Evolutionary conservation across 75 land plant genomes (phyloP).

Genomic region (Sequoia sempervirens): DNA sequence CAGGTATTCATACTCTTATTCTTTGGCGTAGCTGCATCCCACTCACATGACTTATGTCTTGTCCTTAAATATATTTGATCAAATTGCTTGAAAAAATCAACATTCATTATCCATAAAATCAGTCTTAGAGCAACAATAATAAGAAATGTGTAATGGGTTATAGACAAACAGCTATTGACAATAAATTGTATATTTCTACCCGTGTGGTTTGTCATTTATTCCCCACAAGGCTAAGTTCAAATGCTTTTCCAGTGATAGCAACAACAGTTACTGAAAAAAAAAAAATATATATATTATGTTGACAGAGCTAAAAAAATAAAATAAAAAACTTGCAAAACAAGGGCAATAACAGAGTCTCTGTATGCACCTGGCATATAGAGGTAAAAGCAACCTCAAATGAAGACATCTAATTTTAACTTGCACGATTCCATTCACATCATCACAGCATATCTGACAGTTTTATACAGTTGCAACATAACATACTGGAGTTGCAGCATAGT

Average conservation of each 20-base stretch:
- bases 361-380: not conserved
- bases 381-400: not conserved
- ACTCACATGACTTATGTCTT: not conserved
- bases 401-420: not conserved
- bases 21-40: not conserved
- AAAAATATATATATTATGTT: not conserved
- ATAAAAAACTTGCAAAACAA: not conserved
- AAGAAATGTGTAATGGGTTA: not conserved
- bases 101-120: not conserved
- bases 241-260: not conserved
- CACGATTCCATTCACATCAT: not conserved
- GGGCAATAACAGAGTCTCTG: not conserved
- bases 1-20: not conserved
- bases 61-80: not conserved
- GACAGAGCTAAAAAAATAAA: not conserved
- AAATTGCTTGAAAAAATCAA: not conserved
- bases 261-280: not conserved
- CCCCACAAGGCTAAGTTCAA: not conserved
- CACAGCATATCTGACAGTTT: not conserved
- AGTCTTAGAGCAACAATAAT: not conserved
- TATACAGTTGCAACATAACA: not conserved
- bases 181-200: not conserved
- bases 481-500: not conserved
- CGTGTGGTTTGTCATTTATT: not conserved
- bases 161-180: not conserved